Percentiles rank a stretch among this genome's conserved stretches.
These are phyloP conservation scores for Yarrowia deformans DNA, from an alignment of 805 yeast genomes.

Conservation along the genomic window DNA sequence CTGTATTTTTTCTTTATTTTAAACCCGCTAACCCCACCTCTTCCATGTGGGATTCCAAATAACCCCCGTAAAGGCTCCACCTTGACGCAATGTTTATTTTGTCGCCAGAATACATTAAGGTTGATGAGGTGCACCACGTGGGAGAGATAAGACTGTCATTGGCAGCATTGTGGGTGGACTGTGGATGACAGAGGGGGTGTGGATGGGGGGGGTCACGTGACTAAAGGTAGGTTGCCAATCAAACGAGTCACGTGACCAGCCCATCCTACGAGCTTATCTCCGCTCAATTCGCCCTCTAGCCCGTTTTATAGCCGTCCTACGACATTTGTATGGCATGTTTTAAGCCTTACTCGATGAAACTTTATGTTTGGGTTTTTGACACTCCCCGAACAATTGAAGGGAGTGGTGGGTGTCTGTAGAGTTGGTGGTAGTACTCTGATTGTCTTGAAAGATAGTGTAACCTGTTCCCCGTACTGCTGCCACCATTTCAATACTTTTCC, in stretches of 20 bases:
- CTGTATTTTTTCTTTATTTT: not conserved
- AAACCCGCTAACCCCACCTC: not conserved
- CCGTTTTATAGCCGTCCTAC: not conserved
- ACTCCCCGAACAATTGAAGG: not conserved
- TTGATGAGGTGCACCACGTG: constrained; percentile 39
- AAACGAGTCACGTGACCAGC: not conserved
- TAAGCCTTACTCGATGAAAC: constrained; percentile 5
- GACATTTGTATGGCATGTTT: constrained; percentile 2
- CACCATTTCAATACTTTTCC: too few relatives aligned
- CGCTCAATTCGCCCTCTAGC: not conserved
- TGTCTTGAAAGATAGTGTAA: too few relatives aligned
- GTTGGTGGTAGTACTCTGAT: not conserved
- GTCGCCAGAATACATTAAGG: constrained; percentile 18
- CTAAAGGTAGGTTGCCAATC: not conserved
- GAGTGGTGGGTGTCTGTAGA: too few relatives aligned
- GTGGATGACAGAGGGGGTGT: too few relatives aligned
- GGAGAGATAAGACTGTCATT: constrained; percentile 32
- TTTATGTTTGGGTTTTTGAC: not conserved
- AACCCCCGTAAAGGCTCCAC: not conserved
- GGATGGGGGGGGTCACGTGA: too few relatives aligned
- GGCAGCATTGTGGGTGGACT: not conserved
- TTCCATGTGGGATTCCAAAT: not conserved
- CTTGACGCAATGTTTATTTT: not conserved
- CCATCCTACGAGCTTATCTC: too few relatives aligned
- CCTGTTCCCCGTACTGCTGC: too few relatives aligned